Percentiles rank a stretch among this genome's conserved stretches.
These are phyloP conservation scores for Rhododendron simsii DNA, from an alignment of 148 eudicot species.

Conservation along the genomic window DNA sequence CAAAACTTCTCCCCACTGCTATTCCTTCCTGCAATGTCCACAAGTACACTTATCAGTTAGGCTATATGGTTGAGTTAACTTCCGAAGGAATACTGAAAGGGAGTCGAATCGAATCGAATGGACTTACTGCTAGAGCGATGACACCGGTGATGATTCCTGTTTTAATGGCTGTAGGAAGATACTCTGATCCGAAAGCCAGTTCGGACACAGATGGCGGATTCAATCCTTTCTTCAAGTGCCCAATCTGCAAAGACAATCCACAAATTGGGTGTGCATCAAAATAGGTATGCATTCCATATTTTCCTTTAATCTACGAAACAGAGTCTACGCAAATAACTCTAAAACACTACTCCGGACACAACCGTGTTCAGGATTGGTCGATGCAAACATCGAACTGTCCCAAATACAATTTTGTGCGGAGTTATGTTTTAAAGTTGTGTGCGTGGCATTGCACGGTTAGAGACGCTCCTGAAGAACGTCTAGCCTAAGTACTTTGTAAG, in stretches of 20 bases:
- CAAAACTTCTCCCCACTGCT: constrained; percentile 69
- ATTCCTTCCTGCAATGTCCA: constrained; percentile 50
- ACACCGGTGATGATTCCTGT: constrained; percentile 48
- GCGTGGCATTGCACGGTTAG: neutral
- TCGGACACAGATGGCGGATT: constrained; percentile 45
- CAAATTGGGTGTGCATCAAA: neutral
- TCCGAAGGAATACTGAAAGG: neutral
- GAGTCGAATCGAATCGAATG: neutral
- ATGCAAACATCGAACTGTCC: too few species aligned
- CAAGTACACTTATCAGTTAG: neutral
- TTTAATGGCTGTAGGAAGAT: constrained; percentile 35
- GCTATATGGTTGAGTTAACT: neutral
- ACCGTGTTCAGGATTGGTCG: neutral
- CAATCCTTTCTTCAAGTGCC: constrained; percentile 57
- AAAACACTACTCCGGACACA: neutral
- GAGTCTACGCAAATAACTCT: neutral
- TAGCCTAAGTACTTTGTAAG: neutral
- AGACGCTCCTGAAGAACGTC: too few species aligned
- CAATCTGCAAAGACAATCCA: constrained; percentile 31
- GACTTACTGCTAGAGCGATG: constrained; percentile 51
- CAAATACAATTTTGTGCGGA: neutral
- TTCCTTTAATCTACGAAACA: neutral
- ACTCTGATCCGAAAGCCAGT: constrained; percentile 42
- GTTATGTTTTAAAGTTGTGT: too few species aligned
- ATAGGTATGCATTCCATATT: neutral